Percentiles rank a stretch among this genome's conserved stretches.
phyloP scores from a whole-genome alignment of 2,329 filamentous ascomycete genomes.

The Beauveria sp. region DNA sequence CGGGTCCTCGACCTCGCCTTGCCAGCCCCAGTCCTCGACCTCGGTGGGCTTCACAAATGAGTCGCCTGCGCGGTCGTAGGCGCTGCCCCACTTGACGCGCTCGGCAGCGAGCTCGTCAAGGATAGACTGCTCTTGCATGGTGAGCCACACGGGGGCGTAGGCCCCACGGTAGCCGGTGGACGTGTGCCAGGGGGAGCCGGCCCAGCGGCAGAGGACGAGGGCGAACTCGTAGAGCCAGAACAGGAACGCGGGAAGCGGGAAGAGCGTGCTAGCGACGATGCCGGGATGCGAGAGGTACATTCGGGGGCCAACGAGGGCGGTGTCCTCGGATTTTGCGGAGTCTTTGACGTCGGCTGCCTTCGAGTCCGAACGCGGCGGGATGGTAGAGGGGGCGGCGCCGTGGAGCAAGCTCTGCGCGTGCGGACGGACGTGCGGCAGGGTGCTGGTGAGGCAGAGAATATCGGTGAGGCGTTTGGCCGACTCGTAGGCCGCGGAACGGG shows the following conservation, averaged over 20 bases:
- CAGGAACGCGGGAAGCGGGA: slow-evolving; percentile 65
- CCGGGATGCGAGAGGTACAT: slow-evolving; percentile 83
- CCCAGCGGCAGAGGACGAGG: slow-evolving; percentile 64
- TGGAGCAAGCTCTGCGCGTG: slow-evolving; percentile 50
- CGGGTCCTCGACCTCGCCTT: slow-evolving; percentile 46
- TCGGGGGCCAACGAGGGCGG: slow-evolving; percentile 37
- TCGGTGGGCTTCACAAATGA: slow-evolving; percentile 67
- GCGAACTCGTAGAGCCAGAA: slow-evolving; percentile 59
- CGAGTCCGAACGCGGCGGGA: slow-evolving; percentile 14
- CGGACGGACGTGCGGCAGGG: slow-evolving; percentile 54
- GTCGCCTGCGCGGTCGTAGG: slow-evolving; percentile 50
- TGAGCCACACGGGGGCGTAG: slow-evolving; percentile 68
- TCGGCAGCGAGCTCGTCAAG: slow-evolving; percentile 49
- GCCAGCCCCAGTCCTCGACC: slow-evolving; percentile 78
- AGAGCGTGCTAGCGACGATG: slow-evolving; percentile 73
- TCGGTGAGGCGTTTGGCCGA: slow-evolving; percentile 83
- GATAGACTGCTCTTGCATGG: slow-evolving; percentile 56
- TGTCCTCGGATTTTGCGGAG: slow-evolving; percentile 4
- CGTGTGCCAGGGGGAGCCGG: slow-evolving; percentile 85
- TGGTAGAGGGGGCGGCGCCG: slow-evolving; percentile 19
- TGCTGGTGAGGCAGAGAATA: slow-evolving; percentile 65
- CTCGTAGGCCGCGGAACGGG: slow-evolving; percentile 64
- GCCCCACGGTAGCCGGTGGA: slow-evolving; percentile 71
- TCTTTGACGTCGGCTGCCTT: slow-evolving; percentile 14
- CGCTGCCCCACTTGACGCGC: slow-evolving; percentile 76